Conservation (phyloP, 164 flowering plant genomes). For the Annona squamosa region DNA sequence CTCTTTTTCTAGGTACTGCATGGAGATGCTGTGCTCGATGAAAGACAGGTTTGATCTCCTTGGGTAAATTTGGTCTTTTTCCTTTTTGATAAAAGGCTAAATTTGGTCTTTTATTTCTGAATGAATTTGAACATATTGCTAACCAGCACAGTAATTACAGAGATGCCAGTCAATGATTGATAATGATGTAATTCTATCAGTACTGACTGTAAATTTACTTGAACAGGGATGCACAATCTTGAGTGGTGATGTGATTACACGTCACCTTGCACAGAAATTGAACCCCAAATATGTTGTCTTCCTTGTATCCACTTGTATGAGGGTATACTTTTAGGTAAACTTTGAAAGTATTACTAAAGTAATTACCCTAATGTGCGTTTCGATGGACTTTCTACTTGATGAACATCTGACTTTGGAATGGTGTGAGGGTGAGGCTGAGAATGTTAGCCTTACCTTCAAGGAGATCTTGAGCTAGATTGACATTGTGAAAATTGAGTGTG, state of each 20-base stretch:
- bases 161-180: neutral
- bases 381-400: neutral
- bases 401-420: neutral
- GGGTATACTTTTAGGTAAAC: neutral
- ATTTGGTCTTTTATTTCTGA: neutral
- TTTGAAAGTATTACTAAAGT: neutral
- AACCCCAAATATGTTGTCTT: slow-evolving; percentile 89
- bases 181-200: neutral
- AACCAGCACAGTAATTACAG: neutral
- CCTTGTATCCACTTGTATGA: slow-evolving; percentile 63
- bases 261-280: slow-evolving; percentile 69
- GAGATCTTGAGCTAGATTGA: neutral
- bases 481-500: neutral
- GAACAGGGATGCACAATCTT: slow-evolving; percentile 90
- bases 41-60: slow-evolving; percentile 41
- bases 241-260: slow-evolving; percentile 95
- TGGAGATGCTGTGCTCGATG: slow-evolving; percentile 94
- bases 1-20: slow-evolving; percentile 68
- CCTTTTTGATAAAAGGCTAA: neutral
- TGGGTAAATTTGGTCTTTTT: slow-evolving; percentile 1
- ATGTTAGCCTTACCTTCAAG: neutral
- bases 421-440: neutral
- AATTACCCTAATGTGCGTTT: no score
- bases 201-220: slow-evolving; percentile 10
- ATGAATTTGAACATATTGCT: neutral